phyloP scores from a whole-genome alignment of 108 stramenopile species.

The Stephanodiscus triporus region DNA sequence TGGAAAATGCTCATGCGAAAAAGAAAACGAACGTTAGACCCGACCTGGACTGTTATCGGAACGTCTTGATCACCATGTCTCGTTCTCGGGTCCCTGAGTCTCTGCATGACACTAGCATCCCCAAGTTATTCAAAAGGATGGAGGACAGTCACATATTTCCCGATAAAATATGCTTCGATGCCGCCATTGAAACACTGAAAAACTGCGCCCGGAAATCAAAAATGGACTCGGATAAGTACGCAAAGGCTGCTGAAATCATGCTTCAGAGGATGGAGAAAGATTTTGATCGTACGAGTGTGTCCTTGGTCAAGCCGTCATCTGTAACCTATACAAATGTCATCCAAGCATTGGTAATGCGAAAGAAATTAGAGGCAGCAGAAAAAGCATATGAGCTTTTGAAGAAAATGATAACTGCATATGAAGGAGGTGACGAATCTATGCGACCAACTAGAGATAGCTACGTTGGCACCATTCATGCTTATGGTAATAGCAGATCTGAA shows the following conservation, averaged over 20 bases:
- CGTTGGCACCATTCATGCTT: conserved; percentile 46
- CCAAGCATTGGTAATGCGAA: conserved; percentile 60
- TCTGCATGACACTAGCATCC: conserved; percentile 47
- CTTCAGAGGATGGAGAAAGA: conserved; percentile 68
- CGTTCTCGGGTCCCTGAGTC: conserved; percentile 32
- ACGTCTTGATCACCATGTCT: conserved; percentile 55
- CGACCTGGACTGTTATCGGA: conserved; percentile 66
- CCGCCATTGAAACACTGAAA: conserved; percentile 73
- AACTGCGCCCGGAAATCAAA: conserved; percentile 51
- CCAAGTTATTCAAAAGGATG: conserved; percentile 63
- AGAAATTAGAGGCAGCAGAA: conserved; percentile 34
- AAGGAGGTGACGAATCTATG: conserved; percentile 44
- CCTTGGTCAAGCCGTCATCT: conserved; percentile 51
- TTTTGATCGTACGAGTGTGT: conserved; percentile 61
- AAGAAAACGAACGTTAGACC: conserved; percentile 55
- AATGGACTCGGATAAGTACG: conserved; percentile 41
- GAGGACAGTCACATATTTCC: conserved; percentile 66
- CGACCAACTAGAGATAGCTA: conserved; percentile 48
- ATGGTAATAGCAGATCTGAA: conserved; percentile 31
- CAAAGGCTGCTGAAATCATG: conserved; percentile 56
- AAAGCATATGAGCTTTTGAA: conserved; percentile 38
- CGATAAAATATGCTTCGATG: conserved; percentile 66
- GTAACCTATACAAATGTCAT: conserved; percentile 74
- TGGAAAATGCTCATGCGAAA: conserved; percentile 50
- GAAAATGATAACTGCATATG: conserved; percentile 40